Percentiles rank a stretch among this genome's conserved stretches.
Evolutionary conservation across 352 stramenopile species (phyloP).

Genomic region (Phytophthora chlamydospora): DNA sequence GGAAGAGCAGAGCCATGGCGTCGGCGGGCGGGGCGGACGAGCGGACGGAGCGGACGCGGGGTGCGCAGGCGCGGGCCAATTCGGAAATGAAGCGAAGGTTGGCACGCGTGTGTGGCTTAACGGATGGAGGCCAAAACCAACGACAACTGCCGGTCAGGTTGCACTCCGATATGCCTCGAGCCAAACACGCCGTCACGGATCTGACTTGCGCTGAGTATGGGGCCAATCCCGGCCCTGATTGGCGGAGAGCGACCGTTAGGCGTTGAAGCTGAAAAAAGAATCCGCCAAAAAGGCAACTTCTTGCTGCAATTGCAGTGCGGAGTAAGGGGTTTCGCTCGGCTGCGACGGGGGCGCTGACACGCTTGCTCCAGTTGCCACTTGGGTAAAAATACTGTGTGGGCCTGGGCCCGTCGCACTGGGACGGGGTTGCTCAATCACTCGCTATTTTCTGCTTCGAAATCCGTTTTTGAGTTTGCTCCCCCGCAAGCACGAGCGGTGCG

Average conservation of each 20-base stretch:
- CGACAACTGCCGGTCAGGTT: constrained; percentile 3
- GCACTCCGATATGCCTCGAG: constrained; percentile 5
- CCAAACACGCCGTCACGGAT: constrained; percentile 24
- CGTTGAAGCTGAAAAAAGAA: constrained; percentile 39
- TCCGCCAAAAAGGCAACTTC: constrained; percentile 21
- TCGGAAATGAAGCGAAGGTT: constrained; percentile 31
- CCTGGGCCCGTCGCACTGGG: constrained; percentile 11
- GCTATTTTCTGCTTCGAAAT: background rate
- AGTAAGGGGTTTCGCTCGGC: constrained; percentile 17
- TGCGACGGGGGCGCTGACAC: constrained; percentile 18
- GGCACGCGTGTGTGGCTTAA: constrained; percentile 7
- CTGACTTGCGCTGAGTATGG: constrained; percentile 28
- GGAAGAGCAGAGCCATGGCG: constrained; percentile 40
- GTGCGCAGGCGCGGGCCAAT: constrained; percentile 30
- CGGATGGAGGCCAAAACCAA: constrained; percentile 28
- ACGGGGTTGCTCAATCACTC: constrained; percentile 5
- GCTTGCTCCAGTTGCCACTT: constrained; percentile 20
- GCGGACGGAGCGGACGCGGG: constrained; percentile 11
- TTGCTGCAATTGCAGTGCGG: background rate
- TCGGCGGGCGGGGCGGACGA: background rate
- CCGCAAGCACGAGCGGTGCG: no score
- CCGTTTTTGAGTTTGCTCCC: constrained; percentile 10
- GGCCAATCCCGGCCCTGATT: constrained; percentile 23
- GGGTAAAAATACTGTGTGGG: constrained; percentile 6
- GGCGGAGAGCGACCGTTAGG: constrained; percentile 33